These are phyloP conservation scores for Monilinia fructigena DNA, from an alignment of 2,329 filamentous ascomycete genomes.

Conservation along the genomic window DNA sequence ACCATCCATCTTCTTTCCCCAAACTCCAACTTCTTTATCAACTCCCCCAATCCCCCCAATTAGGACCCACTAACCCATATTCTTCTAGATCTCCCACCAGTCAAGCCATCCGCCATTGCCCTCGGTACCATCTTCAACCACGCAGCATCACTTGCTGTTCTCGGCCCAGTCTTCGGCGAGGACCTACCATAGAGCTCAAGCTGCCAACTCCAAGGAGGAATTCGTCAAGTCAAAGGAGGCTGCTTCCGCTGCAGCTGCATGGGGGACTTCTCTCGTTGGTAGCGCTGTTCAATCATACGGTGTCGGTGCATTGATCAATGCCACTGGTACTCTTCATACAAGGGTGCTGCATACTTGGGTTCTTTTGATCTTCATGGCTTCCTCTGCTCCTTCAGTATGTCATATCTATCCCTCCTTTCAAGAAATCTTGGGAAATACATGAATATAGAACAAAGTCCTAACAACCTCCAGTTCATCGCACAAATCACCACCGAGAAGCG, in stretches of 20 bases:
- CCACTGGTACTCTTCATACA: conserved; percentile 95
- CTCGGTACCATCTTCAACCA: conserved; percentile 96
- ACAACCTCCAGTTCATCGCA: conserved; percentile 66
- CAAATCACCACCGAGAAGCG: conserved; percentile 91
- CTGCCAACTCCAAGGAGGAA: conserved; percentile 92
- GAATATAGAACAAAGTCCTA: conserved; percentile 1
- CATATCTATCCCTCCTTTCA: background rate
- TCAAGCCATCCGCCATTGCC: conserved; percentile 97
- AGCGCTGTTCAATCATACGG: conserved; percentile 87
- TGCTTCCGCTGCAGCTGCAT: conserved; percentile 79
- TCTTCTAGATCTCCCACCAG: conserved; percentile 62
- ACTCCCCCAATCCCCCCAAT: background rate
- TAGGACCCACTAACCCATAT: conserved; percentile 7
- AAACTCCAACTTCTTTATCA: background rate
- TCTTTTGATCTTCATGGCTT: conserved; percentile 85
- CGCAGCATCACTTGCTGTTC: conserved; percentile 80
- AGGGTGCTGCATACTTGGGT: conserved; percentile 93
- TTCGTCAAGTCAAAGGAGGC: conserved; percentile 94
- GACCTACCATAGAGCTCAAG: conserved; percentile 89
- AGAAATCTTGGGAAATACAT: background rate
- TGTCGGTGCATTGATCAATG: conserved; percentile 87
- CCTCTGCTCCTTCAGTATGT: conserved; percentile 80
- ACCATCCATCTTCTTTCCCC: conserved; percentile 9
- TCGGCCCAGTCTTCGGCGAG: conserved; percentile 87
- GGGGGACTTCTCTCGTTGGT: conserved; percentile 86